These are phyloP conservation scores for Syncephalis plumigaleata DNA, from an alignment of 371 early-diverging fungal genomes.

Conservation along the genomic window DNA sequence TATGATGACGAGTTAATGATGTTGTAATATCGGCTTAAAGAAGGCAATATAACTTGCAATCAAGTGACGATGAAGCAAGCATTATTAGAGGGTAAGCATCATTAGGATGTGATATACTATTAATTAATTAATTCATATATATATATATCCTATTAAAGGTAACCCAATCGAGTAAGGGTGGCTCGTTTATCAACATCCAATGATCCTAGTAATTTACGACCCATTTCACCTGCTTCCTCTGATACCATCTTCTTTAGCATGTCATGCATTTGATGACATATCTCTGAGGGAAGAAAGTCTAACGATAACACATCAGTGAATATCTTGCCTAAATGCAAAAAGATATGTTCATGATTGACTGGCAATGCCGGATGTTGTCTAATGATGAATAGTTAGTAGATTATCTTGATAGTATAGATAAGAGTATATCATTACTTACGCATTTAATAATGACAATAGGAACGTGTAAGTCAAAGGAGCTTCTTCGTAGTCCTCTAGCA, in stretches of 20 bases:
- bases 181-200: slow-evolving; percentile 43
- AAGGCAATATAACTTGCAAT: too few species aligned
- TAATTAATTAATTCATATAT: too few species aligned
- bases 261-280: slow-evolving; percentile 37
- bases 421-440: slow-evolving; percentile 2
- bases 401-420: background rate
- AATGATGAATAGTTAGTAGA: slow-evolving; percentile 4
- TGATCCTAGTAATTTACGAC: slow-evolving; percentile 43
- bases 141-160: too few species aligned
- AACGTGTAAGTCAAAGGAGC: slow-evolving; percentile 58
- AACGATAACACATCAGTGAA: slow-evolving; percentile 48
- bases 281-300: slow-evolving; percentile 33
- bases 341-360: slow-evolving; percentile 34
- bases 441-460: slow-evolving; percentile 50
- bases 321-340: slow-evolving; percentile 45
- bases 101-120: too few species aligned
- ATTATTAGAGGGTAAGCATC: too few species aligned
- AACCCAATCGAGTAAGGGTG: slow-evolving; percentile 14
- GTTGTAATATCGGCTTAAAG: too few species aligned
- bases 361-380: slow-evolving; percentile 34
- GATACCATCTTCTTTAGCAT: slow-evolving; percentile 36
- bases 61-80: too few species aligned
- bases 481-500: slow-evolving; percentile 75
- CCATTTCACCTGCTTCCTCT: slow-evolving; percentile 31
- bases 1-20: too few species aligned